Evolutionary conservation across 805 yeast species (phyloP), one percentile per base, ranked within the genome.

Genomic region (Cyberlindnera petersonii): DNA sequence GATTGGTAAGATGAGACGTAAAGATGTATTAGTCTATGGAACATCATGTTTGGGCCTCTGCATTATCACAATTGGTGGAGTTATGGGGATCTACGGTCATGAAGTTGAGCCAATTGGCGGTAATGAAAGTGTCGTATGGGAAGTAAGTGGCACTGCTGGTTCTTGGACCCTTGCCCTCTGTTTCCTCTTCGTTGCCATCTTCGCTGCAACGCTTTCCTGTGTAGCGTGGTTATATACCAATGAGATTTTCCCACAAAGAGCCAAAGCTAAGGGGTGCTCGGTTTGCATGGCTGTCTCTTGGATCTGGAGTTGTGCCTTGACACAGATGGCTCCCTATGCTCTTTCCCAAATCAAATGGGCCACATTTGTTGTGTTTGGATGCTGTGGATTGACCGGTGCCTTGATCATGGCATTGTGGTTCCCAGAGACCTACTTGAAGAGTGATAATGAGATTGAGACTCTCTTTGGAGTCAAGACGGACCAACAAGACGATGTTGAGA

Each of bases 211-310:
- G 1, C 55, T 76, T 11, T 58, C 71, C 1, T 65, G 77, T 30
- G 67, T 67, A 4, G 66, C 76, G 24, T 68, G 73, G 74, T 52
- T 75, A 16, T 75, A 72, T 48, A 64, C 74, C 5, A 65, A 69
- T 35, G 82, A 76, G 47, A 55, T 74, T 5, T 65, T 76, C 30
- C 74, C 75, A 0, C 55, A 56, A 1, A 56, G 58, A 20, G 68
- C 72, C 1, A 68, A 74, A 43, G 58, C 71, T 0, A 72, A 70
- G 46, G 77, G 77, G 0, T 55, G 68, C 19, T 61, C 76, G 0
- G 44, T 73, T 5, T 66, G 74, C 32, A 67, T 71, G 68, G 55
- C 69, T 19, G 53, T 63, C 11, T 69, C 74, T 3, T 74, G 77
- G 78, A 43, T 59, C 2, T 42, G 66, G 7, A 66, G 61, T 44